These are phyloP conservation scores for Physcomitrellopsis africana DNA, from an alignment of 225 moss, liverwort and hornwort genomes.

Conservation along the genomic window DNA sequence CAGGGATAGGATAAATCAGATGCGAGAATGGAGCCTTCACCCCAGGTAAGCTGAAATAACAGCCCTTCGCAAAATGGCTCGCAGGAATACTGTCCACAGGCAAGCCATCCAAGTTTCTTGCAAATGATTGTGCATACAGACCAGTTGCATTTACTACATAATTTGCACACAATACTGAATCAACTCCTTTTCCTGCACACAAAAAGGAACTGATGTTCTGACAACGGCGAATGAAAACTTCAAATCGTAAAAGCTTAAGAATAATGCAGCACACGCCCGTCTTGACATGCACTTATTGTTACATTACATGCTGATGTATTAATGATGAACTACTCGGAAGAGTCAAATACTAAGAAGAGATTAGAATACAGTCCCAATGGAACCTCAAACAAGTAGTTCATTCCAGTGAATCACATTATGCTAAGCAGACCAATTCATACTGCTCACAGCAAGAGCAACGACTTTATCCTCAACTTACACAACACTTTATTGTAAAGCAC, in stretches of 20 bases:
- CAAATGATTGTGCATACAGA: constrained; percentile 79
- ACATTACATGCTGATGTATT: background rate
- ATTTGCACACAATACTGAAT: constrained; percentile 69
- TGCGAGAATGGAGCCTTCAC: constrained; percentile 78
- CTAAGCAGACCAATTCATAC: background rate
- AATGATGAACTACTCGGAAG: background rate
- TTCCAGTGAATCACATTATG: background rate
- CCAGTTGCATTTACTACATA: constrained; percentile 88
- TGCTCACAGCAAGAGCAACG: constrained; percentile 5
- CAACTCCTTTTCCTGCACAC: constrained; percentile 49
- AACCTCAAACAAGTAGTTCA: background rate
- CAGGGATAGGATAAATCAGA: constrained; percentile 92
- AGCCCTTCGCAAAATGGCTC: constrained; percentile 78
- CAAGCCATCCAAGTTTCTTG: constrained; percentile 72
- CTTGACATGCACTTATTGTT: background rate
- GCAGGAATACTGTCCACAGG: constrained; percentile 63
- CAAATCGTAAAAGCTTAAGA: background rate
- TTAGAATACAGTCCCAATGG: constrained; percentile 16
- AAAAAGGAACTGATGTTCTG: background rate
- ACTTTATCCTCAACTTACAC: background rate
- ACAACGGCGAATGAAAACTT: background rate
- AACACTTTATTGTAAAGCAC: background rate
- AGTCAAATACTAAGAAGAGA: background rate
- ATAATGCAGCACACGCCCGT: background rate
- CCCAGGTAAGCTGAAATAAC: constrained; percentile 86